phyloP scores from a whole-genome alignment of 352 stramenopile genomes.

The Pythium diclinum region DNA sequence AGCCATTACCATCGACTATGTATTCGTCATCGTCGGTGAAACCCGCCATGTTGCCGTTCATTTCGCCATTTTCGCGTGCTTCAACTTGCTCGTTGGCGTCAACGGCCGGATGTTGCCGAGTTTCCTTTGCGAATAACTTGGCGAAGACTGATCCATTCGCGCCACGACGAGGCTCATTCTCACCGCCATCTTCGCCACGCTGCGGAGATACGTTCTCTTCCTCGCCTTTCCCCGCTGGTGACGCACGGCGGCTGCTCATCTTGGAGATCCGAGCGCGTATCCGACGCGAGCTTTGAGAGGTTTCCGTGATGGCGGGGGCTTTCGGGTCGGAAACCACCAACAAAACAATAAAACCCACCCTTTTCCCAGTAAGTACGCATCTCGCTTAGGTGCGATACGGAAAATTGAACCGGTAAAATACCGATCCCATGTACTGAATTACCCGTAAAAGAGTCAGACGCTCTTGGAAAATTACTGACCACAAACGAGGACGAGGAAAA shows the following conservation, averaged over 20 bases:
- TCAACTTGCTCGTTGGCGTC: background rate
- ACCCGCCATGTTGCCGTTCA: background rate
- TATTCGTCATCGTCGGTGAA: conserved; percentile 1
- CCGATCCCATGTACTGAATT: background rate
- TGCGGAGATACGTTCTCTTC: background rate
- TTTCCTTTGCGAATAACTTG: conserved; percentile 22
- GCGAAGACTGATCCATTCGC: conserved; percentile 8
- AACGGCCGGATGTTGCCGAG: conserved; percentile 1
- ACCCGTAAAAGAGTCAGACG: background rate
- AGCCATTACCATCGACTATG: conserved; percentile 1
- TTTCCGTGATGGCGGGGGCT: conserved; percentile 10
- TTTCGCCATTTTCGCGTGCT: background rate
- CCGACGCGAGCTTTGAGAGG: background rate
- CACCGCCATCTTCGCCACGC: background rate
- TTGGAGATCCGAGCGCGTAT: conserved; percentile 1
- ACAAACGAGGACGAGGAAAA: background rate
- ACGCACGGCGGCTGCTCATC: conserved; percentile 7
- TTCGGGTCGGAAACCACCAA: conserved; percentile 2
- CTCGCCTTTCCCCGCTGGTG: background rate
- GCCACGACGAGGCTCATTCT: background rate
- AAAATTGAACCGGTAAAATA: conserved; percentile 1
- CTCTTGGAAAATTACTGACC: background rate
- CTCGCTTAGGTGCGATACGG: background rate
- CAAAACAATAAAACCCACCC: conserved; percentile 3
- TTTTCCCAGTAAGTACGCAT: conserved; percentile 13